Base-by-base conservation (phyloP, 441 rosid genomes). In the Syzygium malaccense region DNA sequence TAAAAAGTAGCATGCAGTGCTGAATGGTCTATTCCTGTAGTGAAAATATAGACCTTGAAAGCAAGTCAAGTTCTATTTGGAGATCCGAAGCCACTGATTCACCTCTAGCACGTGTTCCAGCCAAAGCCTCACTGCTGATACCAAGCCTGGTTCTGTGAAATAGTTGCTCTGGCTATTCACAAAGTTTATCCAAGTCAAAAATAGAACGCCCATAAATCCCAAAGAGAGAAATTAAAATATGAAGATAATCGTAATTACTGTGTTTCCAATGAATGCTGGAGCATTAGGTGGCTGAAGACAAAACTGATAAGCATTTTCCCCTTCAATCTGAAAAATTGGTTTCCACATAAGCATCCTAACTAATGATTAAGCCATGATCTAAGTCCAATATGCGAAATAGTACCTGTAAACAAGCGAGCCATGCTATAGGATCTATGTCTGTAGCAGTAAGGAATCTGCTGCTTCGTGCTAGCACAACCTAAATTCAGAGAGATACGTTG, bases 91-190 rank as follows among this genome's bases (percentile, higher is more conserved):
- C 93, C 26, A 86, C 79, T 75, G 99, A 93, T 86, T 92, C 93
- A 89, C 94, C 95, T 93, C 99, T 93, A 90, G 98, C 96, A 83
- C 99, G 97, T 86, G 99, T 97, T 91, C 97, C 99, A 87, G 98
- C 99, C 94, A 97, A 86, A 87, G 99, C 99, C 89, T 97, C 99
- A 87, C 99, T 96, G 86, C 94, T 93, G 54, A 97, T 93, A 88
- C 95, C 93, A 84, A 95, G 94, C 86, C 94, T 88, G 84, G 92
- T 94, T 93, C 99, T 93, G 90, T 94, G 98, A 94, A 95, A 96
- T 91, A 97, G 95, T 95, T 96, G 96, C 94, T 97, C 99, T 94
- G 99, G 99, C 99, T 97, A 94, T 96, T 95, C 94, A 91, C 92
- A 88, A 93, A 89, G 90, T 86, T 90, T 85, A 51, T 86, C 89